These are phyloP conservation scores for Perkinsus olseni DNA, from an alignment of 169 alveolate species.

Conservation along the genomic window DNA sequence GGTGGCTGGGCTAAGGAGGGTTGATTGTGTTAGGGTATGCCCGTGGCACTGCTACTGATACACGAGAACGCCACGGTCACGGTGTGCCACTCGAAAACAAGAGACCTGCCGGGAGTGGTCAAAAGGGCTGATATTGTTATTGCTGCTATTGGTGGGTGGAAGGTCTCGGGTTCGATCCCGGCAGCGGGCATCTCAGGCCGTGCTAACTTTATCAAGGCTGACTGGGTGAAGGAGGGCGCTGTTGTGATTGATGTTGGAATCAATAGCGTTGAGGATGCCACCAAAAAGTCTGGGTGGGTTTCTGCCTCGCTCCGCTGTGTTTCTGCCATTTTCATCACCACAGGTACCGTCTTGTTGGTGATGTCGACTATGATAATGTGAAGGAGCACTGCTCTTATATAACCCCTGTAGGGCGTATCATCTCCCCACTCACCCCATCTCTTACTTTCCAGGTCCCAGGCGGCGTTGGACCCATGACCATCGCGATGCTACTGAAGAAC, in stretches of 20 bases:
- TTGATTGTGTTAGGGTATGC: constrained; percentile 14
- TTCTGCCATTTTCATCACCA: neutral
- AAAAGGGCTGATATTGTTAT: constrained; percentile 56
- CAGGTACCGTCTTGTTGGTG: constrained; percentile 39
- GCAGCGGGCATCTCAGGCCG: neutral
- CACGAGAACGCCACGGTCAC: constrained; percentile 55
- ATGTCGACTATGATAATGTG: constrained; percentile 48
- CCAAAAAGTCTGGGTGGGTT: constrained; percentile 6
- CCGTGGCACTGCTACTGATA: constrained; percentile 38
- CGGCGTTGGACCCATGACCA: constrained; percentile 76
- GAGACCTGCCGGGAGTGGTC: constrained; percentile 25
- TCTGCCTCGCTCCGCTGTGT: neutral
- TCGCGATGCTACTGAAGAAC: constrained; percentile 57
- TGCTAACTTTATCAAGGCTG: constrained; percentile 45
- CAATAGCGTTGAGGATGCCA: constrained; percentile 28
- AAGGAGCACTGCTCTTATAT: constrained; percentile 36
- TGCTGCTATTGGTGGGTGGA: constrained; percentile 52
- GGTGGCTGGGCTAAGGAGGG: neutral
- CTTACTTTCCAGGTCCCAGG: constrained; percentile 53
- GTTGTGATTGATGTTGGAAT: constrained; percentile 69
- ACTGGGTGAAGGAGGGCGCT: constrained; percentile 53
- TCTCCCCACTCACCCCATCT: neutral
- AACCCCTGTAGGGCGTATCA: constrained; percentile 33
- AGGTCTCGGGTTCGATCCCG: neutral
- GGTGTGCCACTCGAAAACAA: constrained; percentile 49